phyloP scores from a whole-genome alignment of 345 rosid genomes.

The Leavenworthia alabamica region DNA sequence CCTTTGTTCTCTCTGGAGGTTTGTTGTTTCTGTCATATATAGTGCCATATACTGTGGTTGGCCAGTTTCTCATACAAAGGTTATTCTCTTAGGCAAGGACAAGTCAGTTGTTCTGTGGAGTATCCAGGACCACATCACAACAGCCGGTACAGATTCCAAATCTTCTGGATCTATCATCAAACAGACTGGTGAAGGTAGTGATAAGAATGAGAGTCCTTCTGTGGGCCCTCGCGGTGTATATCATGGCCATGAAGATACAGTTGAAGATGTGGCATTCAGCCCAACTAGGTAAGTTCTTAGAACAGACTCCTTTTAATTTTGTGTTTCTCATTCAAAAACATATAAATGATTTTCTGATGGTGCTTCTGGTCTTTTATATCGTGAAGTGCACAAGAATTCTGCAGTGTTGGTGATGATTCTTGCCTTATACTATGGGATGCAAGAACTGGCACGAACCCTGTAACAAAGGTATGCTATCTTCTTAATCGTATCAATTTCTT shows the following conservation, averaged over 20 bases:
- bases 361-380: conserved; percentile 29
- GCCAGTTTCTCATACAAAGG: conserved; percentile 21
- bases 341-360: conserved; percentile 36
- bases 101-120: conserved; percentile 94
- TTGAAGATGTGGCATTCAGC: conserved; percentile 94
- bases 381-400: conserved; percentile 90
- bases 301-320: background rate
- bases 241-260: conserved; percentile 90
- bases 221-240: conserved; percentile 91
- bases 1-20: conserved; percentile 99
- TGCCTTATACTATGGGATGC: conserved; percentile 99
- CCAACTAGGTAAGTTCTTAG: conserved; percentile 70
- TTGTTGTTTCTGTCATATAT: conserved; percentile 21
- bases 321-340: conserved; percentile 23
- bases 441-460: conserved; percentile 75
- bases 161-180: conserved; percentile 70
- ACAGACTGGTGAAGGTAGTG: conserved; percentile 62
- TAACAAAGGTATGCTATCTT: conserved; percentile 49
- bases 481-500: conserved; percentile 39
- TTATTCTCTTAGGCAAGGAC: conserved; percentile 75
- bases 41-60: background rate
- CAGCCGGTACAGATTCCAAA: conserved; percentile 61
- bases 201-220: conserved; percentile 62
- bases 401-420: conserved; percentile 99
- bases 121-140: conserved; percentile 89